Evolutionary conservation across 495 filamentous ascomycete species (phyloP), one percentile per base, ranked within the genome.

Genomic region (Astrocystis sublimbata): DNA sequence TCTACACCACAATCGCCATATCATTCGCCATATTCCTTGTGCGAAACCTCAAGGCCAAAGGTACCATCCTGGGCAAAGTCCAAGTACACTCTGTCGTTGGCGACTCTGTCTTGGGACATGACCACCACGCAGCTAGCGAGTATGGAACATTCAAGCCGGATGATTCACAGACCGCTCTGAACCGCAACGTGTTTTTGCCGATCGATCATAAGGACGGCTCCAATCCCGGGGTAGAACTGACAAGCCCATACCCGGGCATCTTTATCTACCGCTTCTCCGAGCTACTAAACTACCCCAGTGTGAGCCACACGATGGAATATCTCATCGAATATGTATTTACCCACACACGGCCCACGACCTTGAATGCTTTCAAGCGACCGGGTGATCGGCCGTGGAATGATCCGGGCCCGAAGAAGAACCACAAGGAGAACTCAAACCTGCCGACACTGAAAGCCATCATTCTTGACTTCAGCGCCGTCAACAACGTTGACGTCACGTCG

Each of bases 221-320:
- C 13, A 98, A 98, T 72, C 94, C 96, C 2, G 81, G 89, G 19
- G 79, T 98, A 58, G 83, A 91, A 3, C 78, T 96, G 8, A 78
- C 88, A 60, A 86, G 83, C 63, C 94, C 94, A 6, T 92, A 92
- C 69, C 93, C 94, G 0, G 94, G 94, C 60, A 86, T 98, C 67
- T 98, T 98, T 79, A 97, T 98, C 72, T 98, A 97, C 78, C 86
- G 94, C 41, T 98, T 98, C 77, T 88, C 92, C 4, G 94, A 98
- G 78, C 92, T 93, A 36, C 97, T 96, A 81, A 93, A 94, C 78
- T 98, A 97, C 68, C 91, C 93, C 61, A 98, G 96, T 67, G 92
- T 92, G 31, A 89, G 89, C 71, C 90, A 94, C 75, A 96, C 96
- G 72, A 85, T 96, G 31, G 93, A 97, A 69, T 79, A 87, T 64